Evolutionary conservation across 2,329 filamentous ascomycete genomes (phyloP), one percentile per base, ranked within the genome.

Genomic region (Chaetoscypha palmicola): DNA sequence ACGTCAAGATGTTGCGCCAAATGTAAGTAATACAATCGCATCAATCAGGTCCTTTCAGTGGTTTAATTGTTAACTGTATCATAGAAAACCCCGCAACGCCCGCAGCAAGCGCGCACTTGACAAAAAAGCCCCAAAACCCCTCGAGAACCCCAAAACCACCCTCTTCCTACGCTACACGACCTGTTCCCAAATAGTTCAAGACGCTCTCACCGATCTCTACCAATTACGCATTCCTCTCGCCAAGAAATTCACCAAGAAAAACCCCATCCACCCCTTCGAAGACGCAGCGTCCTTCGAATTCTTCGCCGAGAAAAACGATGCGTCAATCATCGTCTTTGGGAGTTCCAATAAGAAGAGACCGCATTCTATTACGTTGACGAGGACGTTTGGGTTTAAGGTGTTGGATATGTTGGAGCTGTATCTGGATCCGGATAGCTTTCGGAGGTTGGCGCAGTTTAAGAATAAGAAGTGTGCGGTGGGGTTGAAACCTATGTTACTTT

Each of bases 191-290:
- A 70, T 92, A 38, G 73, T 89, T 45, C 82, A 94, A 67, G 83
- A 91, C 57, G 86, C 88, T 46, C 73, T 96, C 50, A 83, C 80
- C 55, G 92, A 96, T 59, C 77, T 98, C 45, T 79, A 88, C 66
- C 77, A 86, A 38, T 73, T 98, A 61, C 90, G 91, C 58, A 81
- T 85, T 60, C 89, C 90, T 2, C 75, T 91, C 49, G 82, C 83
- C 52, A 83, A 94, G 66, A 89, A 90, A 56, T 95, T 98, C 71
- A 86, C 81, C 67, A 98, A 97, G 77, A 97, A 97, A 73, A 98
- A 98, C 67, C 75, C 81, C 56, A 84, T 95, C 58, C 89, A 92
- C 66, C 92, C 92, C 2, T 98, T 98, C 66, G 91, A 96, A 66
- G 89, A 94, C 64, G 71, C 85, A 52, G 73, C 83, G 21, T 91